Percentiles rank a stretch among this genome's conserved stretches.
Evolutionary conservation across 768 basidiomycete genomes (phyloP).

Genomic region (Tephrocybe sp.): DNA sequence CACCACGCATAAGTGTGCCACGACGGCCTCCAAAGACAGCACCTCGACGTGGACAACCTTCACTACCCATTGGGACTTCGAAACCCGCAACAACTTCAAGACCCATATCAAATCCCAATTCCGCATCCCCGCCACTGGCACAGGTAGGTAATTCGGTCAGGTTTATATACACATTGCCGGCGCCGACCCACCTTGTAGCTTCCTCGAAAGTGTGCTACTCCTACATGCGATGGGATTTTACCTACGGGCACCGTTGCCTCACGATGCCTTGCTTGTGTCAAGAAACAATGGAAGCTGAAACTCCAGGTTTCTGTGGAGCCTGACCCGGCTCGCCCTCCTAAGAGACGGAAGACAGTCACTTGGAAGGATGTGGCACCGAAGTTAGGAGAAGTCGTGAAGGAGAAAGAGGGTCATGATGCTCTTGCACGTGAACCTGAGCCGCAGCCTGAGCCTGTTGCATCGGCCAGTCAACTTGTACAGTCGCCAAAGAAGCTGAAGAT

Average conservation of each 20-base stretch:
- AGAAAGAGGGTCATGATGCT: neutral
- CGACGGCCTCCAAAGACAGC: too few species aligned
- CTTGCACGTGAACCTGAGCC: too few species aligned
- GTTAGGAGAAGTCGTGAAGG: neutral
- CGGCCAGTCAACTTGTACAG: neutral
- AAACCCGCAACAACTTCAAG: too few species aligned
- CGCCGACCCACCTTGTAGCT: neutral
- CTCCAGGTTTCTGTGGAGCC: neutral
- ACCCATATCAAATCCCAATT: too few species aligned
- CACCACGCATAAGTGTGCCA: neutral
- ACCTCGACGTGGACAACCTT: too few species aligned
- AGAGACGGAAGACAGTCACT: slow-evolving; percentile 27
- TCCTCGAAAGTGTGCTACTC: slow-evolving; percentile 11
- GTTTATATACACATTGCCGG: too few species aligned
- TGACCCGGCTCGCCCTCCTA: neutral
- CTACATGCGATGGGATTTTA: slow-evolving; percentile 9
- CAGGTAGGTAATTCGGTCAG: too few species aligned
- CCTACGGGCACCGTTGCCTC: slow-evolving; percentile 4
- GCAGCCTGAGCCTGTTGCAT: neutral
- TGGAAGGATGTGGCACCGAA: slow-evolving; percentile 30
- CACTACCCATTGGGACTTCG: too few species aligned
- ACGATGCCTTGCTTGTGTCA: slow-evolving; percentile 17
- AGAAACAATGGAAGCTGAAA: slow-evolving; percentile 17
- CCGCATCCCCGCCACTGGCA: too few species aligned
- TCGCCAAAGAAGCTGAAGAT: slow-evolving; percentile 3